These are phyloP conservation scores for Fusarium piperis DNA, from an alignment of 2,329 filamentous ascomycete genomes.

Conservation along the genomic window DNA sequence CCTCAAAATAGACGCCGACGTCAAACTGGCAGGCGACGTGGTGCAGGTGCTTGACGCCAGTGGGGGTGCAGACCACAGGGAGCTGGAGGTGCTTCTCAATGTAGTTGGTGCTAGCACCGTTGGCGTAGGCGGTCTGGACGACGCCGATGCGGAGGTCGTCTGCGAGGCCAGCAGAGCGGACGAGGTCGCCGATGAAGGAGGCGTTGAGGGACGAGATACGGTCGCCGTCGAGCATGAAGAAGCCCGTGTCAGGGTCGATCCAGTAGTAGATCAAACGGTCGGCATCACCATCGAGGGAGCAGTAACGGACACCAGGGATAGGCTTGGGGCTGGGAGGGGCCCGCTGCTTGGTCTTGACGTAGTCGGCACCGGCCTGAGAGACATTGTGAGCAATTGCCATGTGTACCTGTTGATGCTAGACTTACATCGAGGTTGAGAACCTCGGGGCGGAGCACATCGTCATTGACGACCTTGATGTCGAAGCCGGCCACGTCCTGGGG, in stretches of 20 bases:
- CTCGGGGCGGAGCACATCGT: constrained; percentile 90
- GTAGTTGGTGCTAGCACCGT: constrained; percentile 93
- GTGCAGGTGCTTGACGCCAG: constrained; percentile 96
- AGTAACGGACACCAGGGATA: constrained; percentile 79
- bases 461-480: constrained; percentile 88
- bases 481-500: constrained; percentile 71
- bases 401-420: constrained; percentile 7
- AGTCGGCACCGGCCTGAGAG: constrained; percentile 87
- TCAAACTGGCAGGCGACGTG: constrained; percentile 96
- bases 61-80: constrained; percentile 91
- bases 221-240: constrained; percentile 94
- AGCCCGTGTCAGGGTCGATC: constrained; percentile 80
- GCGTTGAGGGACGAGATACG: constrained; percentile 95
- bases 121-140: constrained; percentile 97
- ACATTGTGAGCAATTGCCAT: constrained; percentile 10
- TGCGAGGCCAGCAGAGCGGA: constrained; percentile 79
- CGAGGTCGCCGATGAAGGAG: constrained; percentile 90
- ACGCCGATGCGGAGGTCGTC: constrained; percentile 90
- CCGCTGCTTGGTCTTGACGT: constrained; percentile 95
- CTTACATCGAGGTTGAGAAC: constrained; percentile 86
- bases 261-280: constrained; percentile 98
- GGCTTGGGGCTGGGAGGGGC: constrained; percentile 86
- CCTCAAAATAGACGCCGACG: constrained; percentile 97
- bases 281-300: constrained; percentile 93
- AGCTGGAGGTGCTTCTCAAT: constrained; percentile 88